phyloP scores from a whole-genome alignment of 208 protist species.

The Trypanosoma melophagium region DNA sequence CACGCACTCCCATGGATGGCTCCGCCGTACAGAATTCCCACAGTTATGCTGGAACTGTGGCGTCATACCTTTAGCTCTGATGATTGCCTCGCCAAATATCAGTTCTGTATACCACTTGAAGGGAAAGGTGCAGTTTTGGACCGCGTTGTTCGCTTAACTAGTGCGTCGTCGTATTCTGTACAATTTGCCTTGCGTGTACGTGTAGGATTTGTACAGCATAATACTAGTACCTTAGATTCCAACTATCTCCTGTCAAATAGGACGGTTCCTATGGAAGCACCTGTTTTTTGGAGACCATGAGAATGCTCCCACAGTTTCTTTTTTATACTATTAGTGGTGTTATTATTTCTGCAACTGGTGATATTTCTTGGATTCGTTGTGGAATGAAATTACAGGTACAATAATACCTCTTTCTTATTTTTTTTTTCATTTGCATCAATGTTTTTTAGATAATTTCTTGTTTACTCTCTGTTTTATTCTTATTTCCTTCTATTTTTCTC shows the following conservation, averaged over 20 bases:
- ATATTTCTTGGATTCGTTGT: not conserved
- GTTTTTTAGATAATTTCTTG: too few relatives aligned
- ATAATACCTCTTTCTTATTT: not conserved
- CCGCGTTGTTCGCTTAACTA: slow-evolving; percentile 19
- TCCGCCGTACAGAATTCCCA: slow-evolving; percentile 2
- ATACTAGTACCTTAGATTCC: not conserved
- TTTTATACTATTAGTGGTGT: not conserved
- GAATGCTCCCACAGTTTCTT: not conserved
- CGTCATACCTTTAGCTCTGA: slow-evolving; percentile 38
- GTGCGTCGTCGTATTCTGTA: slow-evolving; percentile 25
- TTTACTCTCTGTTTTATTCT: too few relatives aligned
- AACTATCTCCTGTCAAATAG: not conserved
- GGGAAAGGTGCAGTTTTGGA: slow-evolving; percentile 11
- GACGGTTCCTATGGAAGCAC: not conserved
- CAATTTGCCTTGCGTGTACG: slow-evolving; percentile 24
- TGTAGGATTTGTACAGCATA: not conserved
- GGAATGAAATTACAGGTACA: not conserved
- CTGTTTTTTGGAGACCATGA: slow-evolving; percentile 11
- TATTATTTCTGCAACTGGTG: too few relatives aligned
- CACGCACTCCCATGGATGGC: slow-evolving; percentile 1
- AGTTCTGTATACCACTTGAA: slow-evolving; percentile 41
- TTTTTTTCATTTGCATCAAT: not conserved
- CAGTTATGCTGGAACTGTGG: slow-evolving; percentile 66
- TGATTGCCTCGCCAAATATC: slow-evolving; percentile 40
- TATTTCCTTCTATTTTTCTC: not conserved